Percentiles rank a stretch among this genome's conserved stretches.
phyloP scores from a whole-genome alignment of 2,329 filamentous ascomycete genomes.

The Nothomitra cinnamomea region DNA sequence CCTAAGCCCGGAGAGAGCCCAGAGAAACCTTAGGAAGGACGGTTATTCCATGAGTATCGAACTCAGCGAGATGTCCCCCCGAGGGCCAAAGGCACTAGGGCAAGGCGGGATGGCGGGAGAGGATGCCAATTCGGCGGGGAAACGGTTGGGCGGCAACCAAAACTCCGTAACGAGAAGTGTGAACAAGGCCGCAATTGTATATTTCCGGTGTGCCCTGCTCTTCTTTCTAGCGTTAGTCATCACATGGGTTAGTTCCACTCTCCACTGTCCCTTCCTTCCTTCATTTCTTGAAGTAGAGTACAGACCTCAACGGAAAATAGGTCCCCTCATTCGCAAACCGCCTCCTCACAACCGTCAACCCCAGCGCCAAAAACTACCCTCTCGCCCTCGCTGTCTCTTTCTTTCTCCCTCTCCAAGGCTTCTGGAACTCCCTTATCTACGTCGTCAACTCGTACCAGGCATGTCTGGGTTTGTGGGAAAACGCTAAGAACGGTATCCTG shows the following conservation, averaged over 20 bases:
- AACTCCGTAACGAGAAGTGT: not conserved
- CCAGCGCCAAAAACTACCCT: not conserved
- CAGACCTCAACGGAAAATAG: not conserved
- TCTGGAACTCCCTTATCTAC: not conserved
- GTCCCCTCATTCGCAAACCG: not conserved
- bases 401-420: not conserved
- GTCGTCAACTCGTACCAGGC: not conserved
- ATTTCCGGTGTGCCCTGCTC: constrained; percentile 10
- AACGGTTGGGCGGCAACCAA: too few species aligned
- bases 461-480: too few species aligned
- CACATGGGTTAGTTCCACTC: constrained; percentile 10
- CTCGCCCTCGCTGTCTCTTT: not conserved
- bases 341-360: not conserved
- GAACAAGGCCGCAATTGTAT: constrained; percentile 9
- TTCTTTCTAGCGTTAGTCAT: constrained; percentile 11
- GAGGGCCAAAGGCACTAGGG: not conserved
- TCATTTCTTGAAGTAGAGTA: too few species aligned
- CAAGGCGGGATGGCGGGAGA: too few species aligned
- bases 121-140: too few species aligned
- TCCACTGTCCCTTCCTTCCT: not conserved
- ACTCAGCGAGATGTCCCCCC: not conserved
- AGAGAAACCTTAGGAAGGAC: not conserved
- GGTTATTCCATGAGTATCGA: not conserved
- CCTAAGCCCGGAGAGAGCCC: too few species aligned
- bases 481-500: too few species aligned